Base-by-base conservation (phyloP, 768 basidiomycete species). In the Termitomyces sp. region DNA sequence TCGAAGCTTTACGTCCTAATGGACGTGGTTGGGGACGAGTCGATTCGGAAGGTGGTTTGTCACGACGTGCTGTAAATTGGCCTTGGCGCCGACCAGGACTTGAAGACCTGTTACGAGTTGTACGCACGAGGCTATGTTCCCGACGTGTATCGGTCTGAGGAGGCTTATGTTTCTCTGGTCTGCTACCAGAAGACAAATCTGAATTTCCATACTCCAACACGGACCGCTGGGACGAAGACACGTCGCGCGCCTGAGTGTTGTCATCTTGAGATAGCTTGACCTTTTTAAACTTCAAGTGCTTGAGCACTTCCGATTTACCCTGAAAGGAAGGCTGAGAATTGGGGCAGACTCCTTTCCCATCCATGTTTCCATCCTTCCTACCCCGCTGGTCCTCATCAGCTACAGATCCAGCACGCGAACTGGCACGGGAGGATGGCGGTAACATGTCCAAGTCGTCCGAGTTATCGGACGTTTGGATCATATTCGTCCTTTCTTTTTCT, bases 271-370 rank as follows among this genome's bases (percentile, higher is more conserved):
- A 10, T 4, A 48, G 6, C 54, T 68, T 74, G 24, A 64, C 75
- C 62, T 63, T 77, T 14, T 57, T 74, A 58, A 74, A 77, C 57
- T 68, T 73, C 26, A 71, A 54, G 5, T 9, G 41, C 50, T 67
- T 66, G 28, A 62, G 40, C 17, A 51, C 56, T 24, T 42, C 48
- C 21, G 53, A n/a, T n/a, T 41, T 50, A 26, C 55, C 38, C 38
- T 41, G 28, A 11, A 14, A 48, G 9, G 44, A n/a, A 17, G 49
- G 38, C 26, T 45, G 45, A 45, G 5, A 49, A 8, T 53, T 0
- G 38, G 47, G 51, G 26, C 22, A 26, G 30, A 40, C 30, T 11
- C 58, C 44, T 17, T 55, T 49, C 22, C 38, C 49, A 17, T 60
- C 55, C 14, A 17, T 34, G 24, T 35, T 42, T 34, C 26, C 50